phyloP scores from a whole-genome alignment of 768 basidiomycete species.

The Trametes cubensis region DNA sequence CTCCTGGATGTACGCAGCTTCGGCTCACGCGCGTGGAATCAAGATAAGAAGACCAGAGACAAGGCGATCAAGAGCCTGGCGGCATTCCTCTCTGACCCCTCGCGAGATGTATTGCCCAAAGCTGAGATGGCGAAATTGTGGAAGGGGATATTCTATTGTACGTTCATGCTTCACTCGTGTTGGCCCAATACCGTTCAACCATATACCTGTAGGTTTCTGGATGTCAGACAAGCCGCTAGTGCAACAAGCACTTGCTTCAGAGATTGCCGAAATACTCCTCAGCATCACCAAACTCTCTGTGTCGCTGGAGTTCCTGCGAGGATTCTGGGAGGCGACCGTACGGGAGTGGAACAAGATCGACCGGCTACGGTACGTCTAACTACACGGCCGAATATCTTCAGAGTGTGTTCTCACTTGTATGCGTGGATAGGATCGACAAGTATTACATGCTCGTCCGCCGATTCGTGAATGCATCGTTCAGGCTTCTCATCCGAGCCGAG shows the following conservation, averaged over 20 bases:
- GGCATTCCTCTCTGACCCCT: constrained; percentile 72
- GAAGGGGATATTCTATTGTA: constrained; percentile 98
- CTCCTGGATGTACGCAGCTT: background rate
- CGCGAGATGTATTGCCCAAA: constrained; percentile 60
- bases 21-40: no score
- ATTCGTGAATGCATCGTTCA: constrained; percentile 85
- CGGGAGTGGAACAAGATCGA: constrained; percentile 96
- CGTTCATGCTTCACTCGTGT: constrained; percentile 28
- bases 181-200: background rate
- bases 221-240: constrained; percentile 99
- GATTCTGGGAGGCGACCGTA: constrained; percentile 90
- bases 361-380: constrained; percentile 67
- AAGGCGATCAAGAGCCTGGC: constrained; percentile 83
- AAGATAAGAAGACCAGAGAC: constrained; percentile 92
- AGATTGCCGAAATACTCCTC: constrained; percentile 81
- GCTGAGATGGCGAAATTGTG: constrained; percentile 89
- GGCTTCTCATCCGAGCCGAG: constrained; percentile 66
- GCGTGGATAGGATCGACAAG: constrained; percentile 80
- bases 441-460: constrained; percentile 93
- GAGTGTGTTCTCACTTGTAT: background rate
- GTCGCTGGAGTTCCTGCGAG: constrained; percentile 76
- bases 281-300: constrained; percentile 58
- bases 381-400: background rate
- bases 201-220: constrained; percentile 78
- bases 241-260: constrained; percentile 87